Base-by-base conservation (phyloP, 2,329 filamentous ascomycete species). In the Phialemoniopsis sp. region DNA sequence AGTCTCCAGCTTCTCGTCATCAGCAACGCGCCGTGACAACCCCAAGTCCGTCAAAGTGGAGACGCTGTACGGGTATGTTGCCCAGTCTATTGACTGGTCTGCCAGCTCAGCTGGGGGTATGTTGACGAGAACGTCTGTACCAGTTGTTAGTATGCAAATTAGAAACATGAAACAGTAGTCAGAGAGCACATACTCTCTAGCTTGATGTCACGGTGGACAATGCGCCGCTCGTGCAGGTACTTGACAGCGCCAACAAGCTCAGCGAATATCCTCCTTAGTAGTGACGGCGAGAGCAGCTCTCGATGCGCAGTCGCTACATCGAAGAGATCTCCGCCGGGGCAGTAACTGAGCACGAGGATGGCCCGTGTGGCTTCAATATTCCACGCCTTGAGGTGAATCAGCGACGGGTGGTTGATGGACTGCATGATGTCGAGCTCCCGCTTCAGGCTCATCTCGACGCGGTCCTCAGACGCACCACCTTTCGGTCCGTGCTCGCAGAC, bases 161-260 rank as follows among this genome's bases (percentile, higher is more conserved):
- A 52, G 42, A 40, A 15, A 29, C 8, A 44, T 50, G 37, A 29
- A 43, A 48, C 46, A 46, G 48, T 44, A 30, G 31, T 29, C 8
- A 37, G 15, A 37, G 16, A 21, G 9, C n/a, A 72, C 82, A 65
- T 76, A 93, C 87, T 78, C 72, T 98, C 93, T 43, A 98, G 82
- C 67, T 98, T 98, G 63, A 98, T 94, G 62, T 98, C 93, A 44
- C 93, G 82, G 59, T 98, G 93, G 39, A 97, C 91, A 57, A 98
- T 95, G 50, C 80, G 83, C 52, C 87, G 73, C 39, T 79, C 71
- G 62, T 98, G 93, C 36, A 98, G 70, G 66, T 97, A 96, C 42
- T 76, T 78, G 29, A 95, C 84, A 0, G 91, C 93, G 45, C 79
- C 82, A 17, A 97, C 82, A 46, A 97, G 63, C 60, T 98, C 93